Evolutionary conservation across 1,284 basidiomycete species (phyloP).

Genomic region (Papiliotrema nemorosa): DNA sequence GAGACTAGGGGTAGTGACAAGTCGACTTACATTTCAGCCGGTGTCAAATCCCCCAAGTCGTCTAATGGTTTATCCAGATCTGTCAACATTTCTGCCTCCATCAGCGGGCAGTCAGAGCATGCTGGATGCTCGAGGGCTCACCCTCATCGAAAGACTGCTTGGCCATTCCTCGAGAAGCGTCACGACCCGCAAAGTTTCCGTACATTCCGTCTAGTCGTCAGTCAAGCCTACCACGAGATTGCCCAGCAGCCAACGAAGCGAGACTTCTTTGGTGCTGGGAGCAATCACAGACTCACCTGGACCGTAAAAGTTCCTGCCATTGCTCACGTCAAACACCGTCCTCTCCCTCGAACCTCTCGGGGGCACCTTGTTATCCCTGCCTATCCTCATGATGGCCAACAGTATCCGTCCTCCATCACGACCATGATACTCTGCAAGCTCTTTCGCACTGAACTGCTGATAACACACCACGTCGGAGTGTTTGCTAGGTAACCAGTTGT

Average conservation of each 20-base stretch:
- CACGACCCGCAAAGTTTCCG: conserved; percentile 91
- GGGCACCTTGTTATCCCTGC: conserved; percentile 22
- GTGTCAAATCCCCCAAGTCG: conserved; percentile 69
- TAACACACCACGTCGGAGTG: conserved; percentile 74
- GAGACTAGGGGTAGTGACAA: not conserved
- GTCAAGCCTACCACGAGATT: not conserved
- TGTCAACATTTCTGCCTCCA: conserved; percentile 81
- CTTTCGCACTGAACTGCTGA: conserved; percentile 70
- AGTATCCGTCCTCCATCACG: conserved; percentile 66
- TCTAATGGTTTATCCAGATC: conserved; percentile 81
- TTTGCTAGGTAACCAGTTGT: conserved; percentile 78
- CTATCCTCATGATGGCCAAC: conserved; percentile 72
- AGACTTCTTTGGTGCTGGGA: not conserved
- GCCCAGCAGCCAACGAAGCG: not conserved
- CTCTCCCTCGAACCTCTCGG: conserved; percentile 59
- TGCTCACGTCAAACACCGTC: conserved; percentile 86
- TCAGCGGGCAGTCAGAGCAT: not conserved
- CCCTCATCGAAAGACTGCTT: conserved; percentile 91
- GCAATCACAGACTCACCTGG: conserved; percentile 60
- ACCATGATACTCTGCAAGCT: conserved; percentile 67
- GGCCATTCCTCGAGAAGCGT: conserved; percentile 92
- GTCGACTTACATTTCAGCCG: conserved; percentile 78
- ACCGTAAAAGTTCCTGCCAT: conserved; percentile 85
- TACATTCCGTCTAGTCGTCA: conserved; percentile 76
- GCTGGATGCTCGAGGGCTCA: conserved; percentile 46